Evolutionary conservation across 1,284 basidiomycete genomes (phyloP), one percentile per base, ranked within the genome.

Genomic region (Polyporus tsugae): DNA sequence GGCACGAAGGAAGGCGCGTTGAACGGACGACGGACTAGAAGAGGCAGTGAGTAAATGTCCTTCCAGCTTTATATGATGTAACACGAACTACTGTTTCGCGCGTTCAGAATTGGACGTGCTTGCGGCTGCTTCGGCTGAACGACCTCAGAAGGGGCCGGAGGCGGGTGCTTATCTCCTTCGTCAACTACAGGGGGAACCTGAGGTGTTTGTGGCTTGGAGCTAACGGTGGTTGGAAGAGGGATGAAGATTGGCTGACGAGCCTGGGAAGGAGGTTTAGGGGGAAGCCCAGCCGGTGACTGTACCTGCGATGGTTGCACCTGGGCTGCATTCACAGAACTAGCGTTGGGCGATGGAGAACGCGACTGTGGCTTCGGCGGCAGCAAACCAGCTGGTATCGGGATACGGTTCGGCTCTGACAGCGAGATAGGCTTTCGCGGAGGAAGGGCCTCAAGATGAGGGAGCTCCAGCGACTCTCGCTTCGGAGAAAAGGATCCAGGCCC

Each of bases 391-490:
- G 58, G 58, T 25, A 60, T 4, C 3, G 58, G 58, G 22, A 60
- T 60, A 39, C 38, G 58, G 22, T 22, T 25, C 22, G 58, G 36
- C n/a, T 60, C 58, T 2, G 17, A 38, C 5, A n/a, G 49, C 6
- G 9, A 4, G n/a, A n/a, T 57, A 49, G 35, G 64, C 46, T 68
- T 70, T 63, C 36, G 66, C 59, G 55, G 17, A 52, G 63, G 63
- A 25, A 72, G 22, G 9, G 65, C 35, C 38, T 70, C 65, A 6
- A 70, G 67, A 39, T 70, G 72, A 9, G 67, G 67, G 6, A 73
- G 60, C 36, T 73, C 69, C 25, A 69, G 71, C 17, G 71, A 72
- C 49, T 72, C 71, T 36, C 65, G 69, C 62, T 72, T 72, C n/a
- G 71, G 25, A 19, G 25, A 39, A 25, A 39, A 36, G 6, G 60